These are phyloP conservation scores for Kurtzmaniella quercitrusa DNA, from an alignment of 1,139 yeast species.

Conservation along the genomic window DNA sequence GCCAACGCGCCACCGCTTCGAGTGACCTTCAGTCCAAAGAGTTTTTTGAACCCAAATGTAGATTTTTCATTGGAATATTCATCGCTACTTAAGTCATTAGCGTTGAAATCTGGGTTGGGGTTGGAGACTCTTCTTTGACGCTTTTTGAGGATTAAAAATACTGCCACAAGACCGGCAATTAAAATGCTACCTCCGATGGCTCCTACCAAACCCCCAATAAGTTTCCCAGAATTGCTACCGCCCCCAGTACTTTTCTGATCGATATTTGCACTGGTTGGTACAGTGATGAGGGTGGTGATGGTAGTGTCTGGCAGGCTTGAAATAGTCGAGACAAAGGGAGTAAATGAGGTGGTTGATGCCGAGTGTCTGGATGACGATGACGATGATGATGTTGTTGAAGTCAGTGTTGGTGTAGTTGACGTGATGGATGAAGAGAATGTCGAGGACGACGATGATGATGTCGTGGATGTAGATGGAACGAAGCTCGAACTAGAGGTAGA, in stretches of 20 bases:
- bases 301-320: slow-evolving; percentile 28
- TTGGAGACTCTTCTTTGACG: slow-evolving; percentile 31
- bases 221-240: slow-evolving; percentile 26
- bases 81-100: slow-evolving; percentile 14
- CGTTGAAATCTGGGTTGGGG: slow-evolving; percentile 45
- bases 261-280: slow-evolving; percentile 30
- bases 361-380: slow-evolving; percentile 2
- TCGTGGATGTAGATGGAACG: neutral
- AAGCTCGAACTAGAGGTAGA: slow-evolving; percentile 4
- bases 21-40: slow-evolving; percentile 26
- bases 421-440: too few relatives aligned
- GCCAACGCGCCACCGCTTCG: slow-evolving; percentile 10
- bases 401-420: slow-evolving; percentile 1
- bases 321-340: slow-evolving; percentile 7
- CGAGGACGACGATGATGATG: neutral
- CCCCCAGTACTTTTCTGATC: slow-evolving; percentile 14
- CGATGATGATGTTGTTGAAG: slow-evolving; percentile 3
- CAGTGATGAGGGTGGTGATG: slow-evolving; percentile 37
- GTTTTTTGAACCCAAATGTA: slow-evolving; percentile 23
- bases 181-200: slow-evolving; percentile 45
- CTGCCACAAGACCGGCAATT: slow-evolving; percentile 34
- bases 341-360: slow-evolving; percentile 5
- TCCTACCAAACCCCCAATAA: slow-evolving; percentile 47
- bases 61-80: slow-evolving; percentile 13
- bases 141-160: slow-evolving; percentile 33